Percentiles rank a stretch among this genome's conserved stretches.
phyloP scores from a whole-genome alignment of 139 green algal genomes.

The Parachlorella kessleri region DNA sequence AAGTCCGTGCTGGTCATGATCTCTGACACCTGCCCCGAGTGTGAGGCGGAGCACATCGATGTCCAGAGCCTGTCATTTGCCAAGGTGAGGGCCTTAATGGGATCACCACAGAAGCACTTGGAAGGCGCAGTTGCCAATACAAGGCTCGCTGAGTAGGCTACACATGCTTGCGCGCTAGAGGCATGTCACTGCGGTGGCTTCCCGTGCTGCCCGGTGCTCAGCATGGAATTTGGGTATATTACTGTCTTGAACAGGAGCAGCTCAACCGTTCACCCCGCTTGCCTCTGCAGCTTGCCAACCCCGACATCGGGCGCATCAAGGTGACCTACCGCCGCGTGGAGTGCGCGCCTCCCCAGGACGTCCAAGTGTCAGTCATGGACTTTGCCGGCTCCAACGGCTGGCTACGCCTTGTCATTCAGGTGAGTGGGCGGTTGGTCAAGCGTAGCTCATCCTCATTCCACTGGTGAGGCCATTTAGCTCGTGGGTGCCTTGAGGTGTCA shows the following conservation, averaged over 20 bases:
- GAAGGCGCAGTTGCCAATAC: too few species aligned
- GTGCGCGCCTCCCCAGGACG: slow-evolving; percentile 35
- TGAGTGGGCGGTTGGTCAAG: too few species aligned
- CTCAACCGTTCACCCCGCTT: neutral
- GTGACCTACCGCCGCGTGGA: slow-evolving; percentile 44
- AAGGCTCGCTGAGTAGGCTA: too few species aligned
- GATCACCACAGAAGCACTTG: too few species aligned
- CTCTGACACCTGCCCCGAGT: slow-evolving; percentile 55
- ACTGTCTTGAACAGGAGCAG: neutral
- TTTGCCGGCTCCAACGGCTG: slow-evolving; percentile 40
- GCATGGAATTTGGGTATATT: neutral
- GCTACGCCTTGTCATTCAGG: slow-evolving; percentile 40
- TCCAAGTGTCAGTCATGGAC: slow-evolving; percentile 36
- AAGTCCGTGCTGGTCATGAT: slow-evolving; percentile 40
- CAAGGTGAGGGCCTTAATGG: slow-evolving; percentile 39
- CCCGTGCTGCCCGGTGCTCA: neutral
- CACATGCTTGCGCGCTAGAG: too few species aligned
- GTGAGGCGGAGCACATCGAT: slow-evolving; percentile 51
- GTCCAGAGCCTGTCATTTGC: slow-evolving; percentile 50
- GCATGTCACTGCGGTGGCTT: neutral
- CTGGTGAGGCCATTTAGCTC: too few species aligned
- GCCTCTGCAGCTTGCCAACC: slow-evolving; percentile 21
- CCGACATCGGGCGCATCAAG: slow-evolving; percentile 24
- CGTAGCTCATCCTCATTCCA: too few species aligned
- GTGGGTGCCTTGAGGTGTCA: too few species aligned